These are phyloP conservation scores for Colletotrichum costaricense DNA, from an alignment of 2,329 filamentous ascomycete species.

Conservation along the genomic window DNA sequence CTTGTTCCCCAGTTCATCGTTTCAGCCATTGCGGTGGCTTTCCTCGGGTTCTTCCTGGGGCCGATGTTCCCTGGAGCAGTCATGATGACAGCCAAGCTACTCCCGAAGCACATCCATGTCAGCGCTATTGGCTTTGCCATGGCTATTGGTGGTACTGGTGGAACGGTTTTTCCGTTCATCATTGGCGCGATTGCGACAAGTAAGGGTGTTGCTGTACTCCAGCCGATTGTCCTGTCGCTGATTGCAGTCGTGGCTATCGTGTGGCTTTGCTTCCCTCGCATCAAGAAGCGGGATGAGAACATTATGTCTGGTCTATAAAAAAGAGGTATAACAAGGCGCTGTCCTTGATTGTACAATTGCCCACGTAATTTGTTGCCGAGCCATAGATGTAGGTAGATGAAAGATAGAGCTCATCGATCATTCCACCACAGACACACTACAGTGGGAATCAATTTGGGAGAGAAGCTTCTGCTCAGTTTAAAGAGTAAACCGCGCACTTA, in stretches of 20 bases:
- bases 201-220: conserved; percentile 60
- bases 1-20: conserved; percentile 70
- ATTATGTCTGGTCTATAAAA: not conserved
- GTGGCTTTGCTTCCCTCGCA: conserved; percentile 50
- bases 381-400: not conserved
- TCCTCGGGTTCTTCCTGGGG: conserved; percentile 81
- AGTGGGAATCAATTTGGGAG: not conserved
- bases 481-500: conserved; percentile 12
- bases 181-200: conserved; percentile 70
- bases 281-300: conserved; percentile 45
- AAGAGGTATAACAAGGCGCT: no score
- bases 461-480: not conserved
- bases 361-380: not conserved
- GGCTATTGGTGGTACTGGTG: conserved; percentile 77
- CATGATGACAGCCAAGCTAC: conserved; percentile 76
- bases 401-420: not conserved
- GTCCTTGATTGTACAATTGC: no score
- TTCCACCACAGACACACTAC: no score
- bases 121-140: conserved; percentile 79
- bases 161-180: conserved; percentile 69
- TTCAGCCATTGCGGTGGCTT: conserved; percentile 69
- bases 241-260: conserved; percentile 48
- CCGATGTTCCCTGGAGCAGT: conserved; percentile 79
- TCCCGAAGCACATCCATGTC: conserved; percentile 78
- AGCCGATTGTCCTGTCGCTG: conserved; percentile 61